phyloP scores from a whole-genome alignment of 352 stramenopile genomes.

The Blastocystis sp. region DNA sequence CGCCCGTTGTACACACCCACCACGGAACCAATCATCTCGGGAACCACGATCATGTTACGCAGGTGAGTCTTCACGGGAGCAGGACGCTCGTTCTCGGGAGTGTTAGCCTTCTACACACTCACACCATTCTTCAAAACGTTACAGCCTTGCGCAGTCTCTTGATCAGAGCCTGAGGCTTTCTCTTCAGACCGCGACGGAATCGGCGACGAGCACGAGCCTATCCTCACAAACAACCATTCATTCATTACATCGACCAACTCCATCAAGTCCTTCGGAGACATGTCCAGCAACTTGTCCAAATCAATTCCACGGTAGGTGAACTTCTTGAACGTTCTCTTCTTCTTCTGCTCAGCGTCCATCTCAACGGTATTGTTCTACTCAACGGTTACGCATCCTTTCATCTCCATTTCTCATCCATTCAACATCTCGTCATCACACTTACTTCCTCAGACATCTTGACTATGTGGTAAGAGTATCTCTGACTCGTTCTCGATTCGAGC shows the following conservation, averaged over 20 bases:
- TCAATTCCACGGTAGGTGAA: too few species aligned
- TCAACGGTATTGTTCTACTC: not conserved
- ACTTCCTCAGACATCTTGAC: constrained; percentile 46
- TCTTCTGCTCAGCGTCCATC: too few species aligned
- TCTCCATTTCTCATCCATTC: not conserved
- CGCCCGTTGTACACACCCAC: too few species aligned
- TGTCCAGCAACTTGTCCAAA: constrained; percentile 77
- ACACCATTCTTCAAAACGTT: constrained; percentile 87
- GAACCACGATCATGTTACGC: too few species aligned
- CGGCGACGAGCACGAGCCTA: constrained; percentile 74
- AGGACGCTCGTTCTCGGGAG: too few species aligned
- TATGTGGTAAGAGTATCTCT: constrained; percentile 45
- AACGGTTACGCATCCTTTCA: not conserved
- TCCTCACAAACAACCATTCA: not conserved
- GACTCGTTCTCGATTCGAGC: not conserved
- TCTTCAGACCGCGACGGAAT: too few species aligned
- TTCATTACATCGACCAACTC: constrained; percentile 81
- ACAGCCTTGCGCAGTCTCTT: constrained; percentile 98
- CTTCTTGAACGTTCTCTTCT: too few species aligned
- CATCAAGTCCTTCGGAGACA: constrained; percentile 97
- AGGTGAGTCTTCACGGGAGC: too few species aligned
- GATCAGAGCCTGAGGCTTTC: constrained; percentile 97
- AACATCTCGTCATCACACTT: not conserved
- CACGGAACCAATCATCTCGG: too few species aligned
- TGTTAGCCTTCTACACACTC: constrained; percentile 74